Percentiles rank a stretch among this genome's conserved stretches.
Conservation (phyloP, 352 stramenopile species). For the Pythium scleroteichum region DNA sequence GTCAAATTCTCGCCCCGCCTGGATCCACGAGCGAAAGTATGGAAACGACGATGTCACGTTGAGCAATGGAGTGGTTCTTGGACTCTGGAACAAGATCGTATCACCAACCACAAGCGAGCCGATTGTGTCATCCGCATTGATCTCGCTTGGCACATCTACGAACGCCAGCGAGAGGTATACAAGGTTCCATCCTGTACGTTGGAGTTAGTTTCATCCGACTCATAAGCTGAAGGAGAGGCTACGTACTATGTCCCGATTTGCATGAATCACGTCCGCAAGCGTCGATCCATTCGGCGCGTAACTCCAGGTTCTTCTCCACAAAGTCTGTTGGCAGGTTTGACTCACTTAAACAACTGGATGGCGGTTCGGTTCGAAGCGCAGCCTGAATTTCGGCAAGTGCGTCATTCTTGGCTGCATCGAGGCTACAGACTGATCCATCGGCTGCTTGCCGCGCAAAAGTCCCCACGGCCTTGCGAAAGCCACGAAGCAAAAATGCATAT, state of each 20-base stretch:
- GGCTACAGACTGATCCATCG: slow-evolving; percentile 4
- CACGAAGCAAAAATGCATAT: slow-evolving; percentile 42
- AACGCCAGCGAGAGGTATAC: slow-evolving; percentile 55
- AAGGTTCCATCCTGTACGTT: slow-evolving; percentile 47
- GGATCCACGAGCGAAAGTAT: slow-evolving; percentile 67
- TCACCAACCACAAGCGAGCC: slow-evolving; percentile 62
- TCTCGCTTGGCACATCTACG: slow-evolving; percentile 34
- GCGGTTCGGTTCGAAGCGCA: slow-evolving; percentile 12
- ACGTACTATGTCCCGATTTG: slow-evolving; percentile 25
- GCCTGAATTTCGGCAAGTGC: slow-evolving; percentile 10
- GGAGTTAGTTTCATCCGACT: no score
- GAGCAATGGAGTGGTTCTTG: slow-evolving; percentile 17
- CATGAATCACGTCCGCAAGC: slow-evolving; percentile 33
- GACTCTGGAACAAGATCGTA: slow-evolving; percentile 39
- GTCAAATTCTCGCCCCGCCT: slow-evolving; percentile 45
- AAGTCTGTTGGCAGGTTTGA: slow-evolving; percentile 30
- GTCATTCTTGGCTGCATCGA: slow-evolving; percentile 3
- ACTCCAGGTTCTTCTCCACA: slow-evolving; percentile 37
- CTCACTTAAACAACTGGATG: slow-evolving; percentile 13
- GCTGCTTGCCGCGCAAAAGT: slow-evolving; percentile 20
- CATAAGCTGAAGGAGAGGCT: no score
- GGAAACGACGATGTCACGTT: slow-evolving; percentile 60
- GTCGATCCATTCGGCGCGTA: slow-evolving; percentile 48
- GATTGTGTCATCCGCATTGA: slow-evolving; percentile 25
- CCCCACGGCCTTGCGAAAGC: slow-evolving; percentile 31